phyloP scores from a whole-genome alignment of 345 rosid species.

The Syzygium oleosum region DNA sequence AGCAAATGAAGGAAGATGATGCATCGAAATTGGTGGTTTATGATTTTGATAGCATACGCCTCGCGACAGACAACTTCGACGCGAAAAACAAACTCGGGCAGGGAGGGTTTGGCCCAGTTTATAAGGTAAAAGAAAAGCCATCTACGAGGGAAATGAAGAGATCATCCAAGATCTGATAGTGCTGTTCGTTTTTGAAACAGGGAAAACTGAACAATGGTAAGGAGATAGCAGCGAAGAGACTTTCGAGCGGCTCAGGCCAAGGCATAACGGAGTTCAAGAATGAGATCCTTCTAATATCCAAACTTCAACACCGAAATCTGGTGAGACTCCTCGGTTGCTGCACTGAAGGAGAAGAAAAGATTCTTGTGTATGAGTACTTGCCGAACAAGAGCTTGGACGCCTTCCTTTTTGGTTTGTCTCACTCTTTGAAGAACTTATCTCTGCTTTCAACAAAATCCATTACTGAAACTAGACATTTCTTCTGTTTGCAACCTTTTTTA shows the following conservation, averaged over 20 bases:
- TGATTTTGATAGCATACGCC: not conserved
- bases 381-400: constrained; percentile 20
- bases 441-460: not conserved
- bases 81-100: constrained; percentile 11
- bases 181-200: not conserved
- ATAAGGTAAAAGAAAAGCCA: not conserved
- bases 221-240: constrained; percentile 21
- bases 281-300: constrained; percentile 9
- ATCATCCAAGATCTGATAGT: not conserved
- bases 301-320: constrained; percentile 26
- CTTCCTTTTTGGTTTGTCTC: constrained; percentile 32
- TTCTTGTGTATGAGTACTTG: not conserved
- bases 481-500: not conserved
- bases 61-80: not conserved
- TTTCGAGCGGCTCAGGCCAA: constrained; percentile 21
- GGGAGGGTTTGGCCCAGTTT: constrained; percentile 16
- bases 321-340: constrained; percentile 23
- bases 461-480: not conserved
- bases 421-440: not conserved
- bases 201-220: constrained; percentile 5
- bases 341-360: constrained; percentile 4
- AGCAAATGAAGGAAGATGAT: not conserved
- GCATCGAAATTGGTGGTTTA: not conserved
- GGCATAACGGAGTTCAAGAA: constrained; percentile 16
- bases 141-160: too few species aligned